Percentiles rank a stretch among this genome's conserved stretches.
Evolutionary conservation across 2,329 filamentous ascomycete genomes (phyloP).

Genomic region (Curvularia lunata): DNA sequence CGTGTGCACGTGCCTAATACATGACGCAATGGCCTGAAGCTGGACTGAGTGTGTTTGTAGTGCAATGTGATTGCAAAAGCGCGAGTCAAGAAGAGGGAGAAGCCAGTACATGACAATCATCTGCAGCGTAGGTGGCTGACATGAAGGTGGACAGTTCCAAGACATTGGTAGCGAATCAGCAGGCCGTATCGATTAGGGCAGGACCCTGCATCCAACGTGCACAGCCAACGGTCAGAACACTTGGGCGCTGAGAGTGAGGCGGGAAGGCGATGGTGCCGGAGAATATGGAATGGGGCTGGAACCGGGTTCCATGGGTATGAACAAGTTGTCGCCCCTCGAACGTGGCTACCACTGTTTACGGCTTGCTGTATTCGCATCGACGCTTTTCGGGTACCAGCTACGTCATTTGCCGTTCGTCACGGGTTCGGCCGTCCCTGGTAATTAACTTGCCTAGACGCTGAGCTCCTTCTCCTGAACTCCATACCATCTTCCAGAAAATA

Average conservation of each 20-base stretch:
- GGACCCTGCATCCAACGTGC: conserved; percentile 16
- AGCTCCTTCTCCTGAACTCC: conserved; percentile 15
- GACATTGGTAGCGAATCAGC: conserved; percentile 13
- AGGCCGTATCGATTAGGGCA: conserved; percentile 7
- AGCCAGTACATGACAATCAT: not conserved
- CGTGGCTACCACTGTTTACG: not conserved
- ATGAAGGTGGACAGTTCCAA: conserved; percentile 3
- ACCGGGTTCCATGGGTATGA: not conserved
- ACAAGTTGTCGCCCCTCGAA: not conserved
- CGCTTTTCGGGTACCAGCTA: conserved; percentile 14
- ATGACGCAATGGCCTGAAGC: not conserved
- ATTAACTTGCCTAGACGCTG: conserved; percentile 9
- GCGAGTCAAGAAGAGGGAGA: too few relatives aligned
- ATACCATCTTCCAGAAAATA: conserved; percentile 7
- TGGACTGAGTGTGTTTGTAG: not conserved
- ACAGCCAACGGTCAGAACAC: conserved; percentile 11
- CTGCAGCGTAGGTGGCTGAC: not conserved
- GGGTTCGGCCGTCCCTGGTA: conserved; percentile 9
- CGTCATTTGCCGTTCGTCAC: conserved; percentile 20
- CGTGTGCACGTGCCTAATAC: not conserved
- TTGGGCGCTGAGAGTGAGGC: conserved; percentile 10
- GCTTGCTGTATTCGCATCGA: conserved; percentile 4
- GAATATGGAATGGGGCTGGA: not conserved
- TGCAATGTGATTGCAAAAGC: conserved; percentile 6
- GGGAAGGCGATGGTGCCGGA: not conserved